A percentile compares a stretch with the other conserved stretches of the same genome.
These are phyloP conservation scores for Cordyceps militaris DNA, from an alignment of 2,329 filamentous ascomycete genomes.

Conservation along the genomic window DNA sequence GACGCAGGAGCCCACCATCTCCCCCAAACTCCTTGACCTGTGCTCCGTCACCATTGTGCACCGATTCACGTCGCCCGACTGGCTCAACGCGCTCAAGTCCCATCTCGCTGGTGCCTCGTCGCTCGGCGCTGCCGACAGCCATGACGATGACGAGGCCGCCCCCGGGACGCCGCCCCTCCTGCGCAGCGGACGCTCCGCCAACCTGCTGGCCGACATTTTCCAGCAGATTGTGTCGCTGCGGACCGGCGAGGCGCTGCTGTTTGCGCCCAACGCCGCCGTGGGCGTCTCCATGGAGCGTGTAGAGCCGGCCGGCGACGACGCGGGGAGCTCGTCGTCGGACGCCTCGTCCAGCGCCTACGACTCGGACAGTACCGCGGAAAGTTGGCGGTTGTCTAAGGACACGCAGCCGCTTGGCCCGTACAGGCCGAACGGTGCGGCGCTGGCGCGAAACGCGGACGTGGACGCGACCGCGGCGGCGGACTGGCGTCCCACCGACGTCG, in stretches of 20 bases:
- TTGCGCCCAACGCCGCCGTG: slow-evolving; percentile 37
- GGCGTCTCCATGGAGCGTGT: slow-evolving; percentile 19
- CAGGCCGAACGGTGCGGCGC: neutral
- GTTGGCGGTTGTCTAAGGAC: neutral
- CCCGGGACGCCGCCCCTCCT: neutral
- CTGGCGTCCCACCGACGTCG: neutral
- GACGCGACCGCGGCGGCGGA: neutral
- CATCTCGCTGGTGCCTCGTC: slow-evolving; percentile 33
- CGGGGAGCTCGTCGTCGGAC: neutral
- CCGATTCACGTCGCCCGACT: slow-evolving; percentile 57
- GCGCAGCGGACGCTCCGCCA: neutral
- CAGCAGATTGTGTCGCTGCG: slow-evolving; percentile 34
- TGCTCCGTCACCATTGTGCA: slow-evolving; percentile 62
- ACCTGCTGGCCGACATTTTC: slow-evolving; percentile 27
- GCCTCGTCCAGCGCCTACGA: neutral
- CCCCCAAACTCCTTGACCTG: slow-evolving; percentile 57
- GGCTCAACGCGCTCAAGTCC: slow-evolving; percentile 37
- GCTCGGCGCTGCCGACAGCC: neutral
- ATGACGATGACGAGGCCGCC: neutral
- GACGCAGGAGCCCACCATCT: slow-evolving; percentile 67
- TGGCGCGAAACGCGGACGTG: neutral
- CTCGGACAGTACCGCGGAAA: neutral
- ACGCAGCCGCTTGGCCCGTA: neutral
- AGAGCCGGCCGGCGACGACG: neutral
- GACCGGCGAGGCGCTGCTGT: slow-evolving; percentile 40